Evolutionary conservation across 2,329 filamentous ascomycete genomes (phyloP), one percentile per base, ranked within the genome.

Genomic region (Sphaceloma murrayae): DNA sequence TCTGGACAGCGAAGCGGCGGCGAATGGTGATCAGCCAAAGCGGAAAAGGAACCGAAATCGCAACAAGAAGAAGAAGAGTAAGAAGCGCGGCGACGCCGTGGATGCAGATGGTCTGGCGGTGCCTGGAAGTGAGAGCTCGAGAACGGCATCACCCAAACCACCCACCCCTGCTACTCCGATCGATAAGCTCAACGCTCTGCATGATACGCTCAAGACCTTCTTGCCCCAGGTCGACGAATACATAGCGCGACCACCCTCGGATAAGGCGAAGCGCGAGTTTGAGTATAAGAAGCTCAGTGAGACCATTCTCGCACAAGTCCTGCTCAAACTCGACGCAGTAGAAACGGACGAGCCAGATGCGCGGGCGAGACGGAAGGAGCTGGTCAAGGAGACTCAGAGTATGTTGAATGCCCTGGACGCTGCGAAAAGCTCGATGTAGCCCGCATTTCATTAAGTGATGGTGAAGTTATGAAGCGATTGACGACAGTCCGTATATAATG

Each of bases 221-320:
- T 62, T 80, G n/a, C 82, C 82, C 1, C 59, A 80, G 5, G 84
- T 78, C 53, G 62, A 72, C 3, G 63, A 77, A 17, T 89, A 77
- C 58, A 70, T 73, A 14, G 66, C 64, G 4, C 66, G 70, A 6
- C 80, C 85, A 8, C 84, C 85, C 0, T 58, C 62, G 3, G 81
- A 86, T 42, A 56, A 65, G 29, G 78, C 80, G 60, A 85, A 82
- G 68, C 68, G 75, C 39, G 73, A 74, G 10, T 83, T 86, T 24
- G 82, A 88, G 56, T 80, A 89, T 59, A 78, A 81, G 58, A 80
- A 75, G 58, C 61, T 91, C 13, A 79, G 77, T 3, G 85, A 91
- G 67, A 84, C 80, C 3, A 73, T 87, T 29, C 69, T 91, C 68
- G 77, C 80, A 49, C 81, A 87, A 53, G 76, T 87, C 2, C 57